Base-by-base conservation (phyloP, 176 grass and related monocot genomes). In the Oryza glumipatula region DNA sequence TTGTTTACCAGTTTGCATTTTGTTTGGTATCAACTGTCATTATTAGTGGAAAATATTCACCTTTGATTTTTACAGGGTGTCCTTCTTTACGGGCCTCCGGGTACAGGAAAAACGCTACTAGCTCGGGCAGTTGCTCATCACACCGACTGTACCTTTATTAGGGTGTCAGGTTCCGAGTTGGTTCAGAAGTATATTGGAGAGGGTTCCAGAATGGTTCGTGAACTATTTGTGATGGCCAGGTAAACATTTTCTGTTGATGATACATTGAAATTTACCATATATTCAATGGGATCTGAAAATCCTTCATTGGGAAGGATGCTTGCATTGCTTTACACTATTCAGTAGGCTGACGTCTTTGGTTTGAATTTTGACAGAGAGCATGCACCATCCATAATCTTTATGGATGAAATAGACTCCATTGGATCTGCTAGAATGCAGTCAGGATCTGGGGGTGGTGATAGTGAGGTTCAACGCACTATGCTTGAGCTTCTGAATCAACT, bases 191-290 rank as follows among this genome's bases (percentile, higher is more conserved):
- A 96, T 82, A 95, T 98, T 76, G 96, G 96, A 80, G 96, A 98
- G 81, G 96, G 96, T 67, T 98, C 96, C 33, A 69, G 91, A 73
- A 98, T 98, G 93, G 96, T 98, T 61, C 89, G 96, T 26, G 96
- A 98, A 85, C 93, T 98, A 72, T 99, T 99, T 86, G 96, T 96
- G 21, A 96, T 99, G 96, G 96, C 96, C 48, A 98, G 96, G 96
- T 98, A 92, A 65, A 24, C 2, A 66, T 49, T 68, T 22, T 85
- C 16, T 43, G 5, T 76, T 70, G 46, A 47, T 49, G 21, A 39
- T 72, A 23, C 65, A 52, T 81, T 81, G 15, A 44, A 65, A 41
- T 76, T 30, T 67, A 70, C 41, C 23, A 10, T 41, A 24, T 73
- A 41, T 72, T 48, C 13, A 47, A 4, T 35, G 54, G 60, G 47